Percentiles rank a stretch among this genome's conserved stretches.
Evolutionary conservation across 176 grass and related monocot species (phyloP).

Genomic region (Panicum miliaceum): DNA sequence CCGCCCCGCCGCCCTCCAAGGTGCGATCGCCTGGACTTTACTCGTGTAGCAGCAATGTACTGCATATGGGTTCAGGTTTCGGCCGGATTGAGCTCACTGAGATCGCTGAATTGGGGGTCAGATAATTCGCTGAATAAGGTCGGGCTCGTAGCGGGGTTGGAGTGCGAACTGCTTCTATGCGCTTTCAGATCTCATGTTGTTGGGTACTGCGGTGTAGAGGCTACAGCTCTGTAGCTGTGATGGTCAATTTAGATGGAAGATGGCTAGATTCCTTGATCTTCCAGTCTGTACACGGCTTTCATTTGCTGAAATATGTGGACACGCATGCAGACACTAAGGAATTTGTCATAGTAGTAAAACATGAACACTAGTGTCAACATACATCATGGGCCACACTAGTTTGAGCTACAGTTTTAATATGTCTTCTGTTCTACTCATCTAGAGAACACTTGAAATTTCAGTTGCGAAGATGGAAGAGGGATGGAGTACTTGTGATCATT

Average conservation of each 20-base stretch:
- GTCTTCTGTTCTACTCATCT: background rate
- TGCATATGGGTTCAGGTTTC: background rate
- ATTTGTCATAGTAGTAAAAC: conserved; percentile 6
- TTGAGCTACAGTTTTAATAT: background rate
- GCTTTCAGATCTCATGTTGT: conserved; percentile 9
- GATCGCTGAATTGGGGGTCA: background rate
- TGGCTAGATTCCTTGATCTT: background rate
- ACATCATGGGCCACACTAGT: background rate
- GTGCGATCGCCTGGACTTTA: conserved; percentile 36
- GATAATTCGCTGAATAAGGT: background rate
- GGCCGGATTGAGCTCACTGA: conserved; percentile 1
- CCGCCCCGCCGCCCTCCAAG: conserved; percentile 61
- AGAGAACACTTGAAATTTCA: conserved; percentile 5
- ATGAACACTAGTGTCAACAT: background rate
- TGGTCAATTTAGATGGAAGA: background rate
- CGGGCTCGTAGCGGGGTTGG: background rate
- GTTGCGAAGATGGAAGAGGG: background rate
- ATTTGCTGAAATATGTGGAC: background rate
- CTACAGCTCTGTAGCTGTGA: background rate
- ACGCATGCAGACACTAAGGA: background rate
- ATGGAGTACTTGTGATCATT: background rate
- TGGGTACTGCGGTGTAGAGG: background rate
- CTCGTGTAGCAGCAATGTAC: background rate
- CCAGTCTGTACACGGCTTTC: background rate
- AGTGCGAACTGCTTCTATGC: background rate